Evolutionary conservation across 2,329 filamentous ascomycete species (phyloP), one percentile per base, ranked within the genome.

Genomic region (Dactylellina sp.): DNA sequence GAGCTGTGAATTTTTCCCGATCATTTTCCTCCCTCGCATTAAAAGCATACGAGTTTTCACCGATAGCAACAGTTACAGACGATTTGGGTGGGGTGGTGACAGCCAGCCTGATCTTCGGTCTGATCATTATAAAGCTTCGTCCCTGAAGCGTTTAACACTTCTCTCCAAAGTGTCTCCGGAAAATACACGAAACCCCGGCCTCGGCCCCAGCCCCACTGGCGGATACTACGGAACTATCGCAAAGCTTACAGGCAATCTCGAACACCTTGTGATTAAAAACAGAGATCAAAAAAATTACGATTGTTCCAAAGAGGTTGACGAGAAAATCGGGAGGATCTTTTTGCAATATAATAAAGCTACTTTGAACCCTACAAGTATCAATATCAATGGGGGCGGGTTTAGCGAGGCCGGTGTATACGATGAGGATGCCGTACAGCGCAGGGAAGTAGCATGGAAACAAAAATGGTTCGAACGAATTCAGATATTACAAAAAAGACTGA

Each of bases 381-480:
- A 16, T 3, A 62, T 62, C 32, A 53, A 62, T 16, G 59, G 46
- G 7, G 59, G 46, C 3, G n/a, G 46, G 7, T 62, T 52, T 20
- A 22, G 12, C 16, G 46, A 42, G 5, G 9, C n/a, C 0, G 47
- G 47, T 1, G 14, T 12, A 32, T 62, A 39, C 20, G 46, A 42
- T 12, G 46, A 40, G 22, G 22, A 62, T 44, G 24, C 35, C 6
- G 46, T n/a, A 12, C 40, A 32, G 16, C 44, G 35, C 1, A 18
- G 18, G 20, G 46, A 20, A n/a, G 1, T 62, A 7, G 59, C 46
- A 7, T 14, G 7, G 5, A 62, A 20, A 25, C 46, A 44, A 32
- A 42, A 11, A 12, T 14, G 40, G 7, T 62, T 52, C 46, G 46
- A 62, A 20, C 6, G 32, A 7, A n/a, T 22, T n/a, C 46, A 42